Evolutionary conservation across 495 filamentous ascomycete species (phyloP), one percentile per base, ranked within the genome.

Genomic region (Chaetomium cochliodes): DNA sequence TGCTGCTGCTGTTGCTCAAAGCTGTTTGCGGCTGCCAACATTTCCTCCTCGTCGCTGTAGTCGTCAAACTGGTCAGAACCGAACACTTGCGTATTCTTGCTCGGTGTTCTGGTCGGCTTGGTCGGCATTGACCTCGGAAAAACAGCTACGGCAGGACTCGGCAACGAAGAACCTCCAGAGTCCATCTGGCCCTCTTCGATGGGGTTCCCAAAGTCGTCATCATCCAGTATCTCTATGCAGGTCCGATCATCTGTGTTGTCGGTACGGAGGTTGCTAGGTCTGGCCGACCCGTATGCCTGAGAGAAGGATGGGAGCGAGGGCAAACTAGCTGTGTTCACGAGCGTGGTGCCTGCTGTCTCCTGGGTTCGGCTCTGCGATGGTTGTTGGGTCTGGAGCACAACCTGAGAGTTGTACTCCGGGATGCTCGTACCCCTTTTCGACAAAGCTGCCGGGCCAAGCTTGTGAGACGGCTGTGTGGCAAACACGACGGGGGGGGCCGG

Each of bases 21-120:
- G 67, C 83, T 77, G 39, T 85, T 79, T 5, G 85, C 84, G 56
- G 81, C 78, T 59, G 88, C 86, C 18, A 90, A 76, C 78, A 92
- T 84, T 7, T 89, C 88, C 22, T 88, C 88, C 60, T 91, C 89
- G 65, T 91, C 89, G 66, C 88, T 88, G 30, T 80, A 83, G 65
- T 62, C 64, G 50, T 65, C 52, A 25, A 52, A 47, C 15, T 54
- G 39, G n/a, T 64, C 52, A 18, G 44, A 20, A 5, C 46, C 23
- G 2, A 9, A 41, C 8, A 39, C 33, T 13, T 16, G 9, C 18
- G 3, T 23, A 20, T 2, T 41, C n/a, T 63, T 20, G 42, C 47
- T 15, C 0, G 63, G 67, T 15, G 63, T 68, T 30, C 18, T 44
- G 16, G 53, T 33, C 20, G 42, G 15, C 3, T 8, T 46, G 18